Evolutionary conservation across 768 basidiomycete species (phyloP), one percentile per base, ranked within the genome.

Genomic region (Amanita pseudoporphyria): DNA sequence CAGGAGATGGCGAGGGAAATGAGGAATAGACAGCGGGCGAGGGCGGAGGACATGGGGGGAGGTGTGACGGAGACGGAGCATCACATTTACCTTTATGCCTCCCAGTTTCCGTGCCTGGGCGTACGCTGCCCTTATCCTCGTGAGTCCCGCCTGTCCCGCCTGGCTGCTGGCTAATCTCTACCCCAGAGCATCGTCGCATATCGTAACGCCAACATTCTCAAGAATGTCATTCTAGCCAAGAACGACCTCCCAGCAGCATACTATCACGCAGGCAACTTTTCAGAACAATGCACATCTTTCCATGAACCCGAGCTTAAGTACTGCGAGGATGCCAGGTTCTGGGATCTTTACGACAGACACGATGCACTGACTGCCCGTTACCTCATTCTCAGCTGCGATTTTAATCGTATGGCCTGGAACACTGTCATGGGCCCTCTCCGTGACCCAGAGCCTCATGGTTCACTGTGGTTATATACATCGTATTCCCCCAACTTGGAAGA

Each of bases 391-490:
- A 72, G 64, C 55, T 84, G 81, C 54, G 81, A 84, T 57, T 67
- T 76, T 1, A 67, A 62, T 45, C 71, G 81, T 12, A 71, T 71
- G 53, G 61, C 69, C 22, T 88, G 86, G 86, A 88, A 88, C 59
- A 86, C 84, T 6, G 85, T 78, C 40, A 79, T 84, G 79, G 86
- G 86, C 0, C 85, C 86, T 5, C 59, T 88, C 43, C 61, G 53
- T 0, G 64, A 85, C 56, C 82, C 85, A 1, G 57, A 64, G 3
- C 76, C 79, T 4, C 72, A 62, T n/a, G 86, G 82, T 0, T 66
- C 71, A 3, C 65, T 88, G 19, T 88, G 84, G 76, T 41, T 84
- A 3, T 75, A 81, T 56, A 60, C 62, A 22, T 62, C 26, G 4
- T 28, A 28, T 28, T 28, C 26, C 26, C 7, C 26, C 26, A 3